A percentile compares a stretch with the other conserved stretches of the same genome.
phyloP scores from a whole-genome alignment of 2,329 filamentous ascomycete genomes.

The Myriosclerotinia duriaeana region DNA sequence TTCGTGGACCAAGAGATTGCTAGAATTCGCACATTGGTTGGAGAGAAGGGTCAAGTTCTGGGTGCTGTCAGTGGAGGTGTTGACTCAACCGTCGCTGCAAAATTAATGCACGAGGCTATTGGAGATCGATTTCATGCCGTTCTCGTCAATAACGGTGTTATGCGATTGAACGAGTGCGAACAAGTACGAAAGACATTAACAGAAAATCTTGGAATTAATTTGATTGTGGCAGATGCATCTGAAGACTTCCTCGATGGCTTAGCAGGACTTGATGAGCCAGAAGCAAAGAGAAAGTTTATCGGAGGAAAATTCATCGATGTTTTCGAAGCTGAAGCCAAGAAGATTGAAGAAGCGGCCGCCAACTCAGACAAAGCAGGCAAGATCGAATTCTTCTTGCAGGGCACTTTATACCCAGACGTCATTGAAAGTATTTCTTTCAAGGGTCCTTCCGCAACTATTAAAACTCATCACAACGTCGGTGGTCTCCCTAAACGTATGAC shows the following conservation, averaged over 20 bases:
- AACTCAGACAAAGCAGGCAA: conserved; percentile 67
- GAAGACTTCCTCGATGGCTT: conserved; percentile 76
- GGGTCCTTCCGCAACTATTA: conserved; percentile 69
- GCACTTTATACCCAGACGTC: conserved; percentile 65
- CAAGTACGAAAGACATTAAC: conserved; percentile 77
- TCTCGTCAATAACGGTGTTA: conserved; percentile 79
- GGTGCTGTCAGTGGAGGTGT: conserved; percentile 59
- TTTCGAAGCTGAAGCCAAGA: conserved; percentile 75
- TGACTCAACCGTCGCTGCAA: conserved; percentile 40
- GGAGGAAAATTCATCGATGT: conserved; percentile 76
- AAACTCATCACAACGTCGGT: conserved; percentile 70
- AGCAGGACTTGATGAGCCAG: conserved; percentile 74
- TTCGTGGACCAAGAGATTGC: conserved; percentile 80
- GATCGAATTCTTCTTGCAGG: conserved; percentile 85
- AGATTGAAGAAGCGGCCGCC: conserved; percentile 70
- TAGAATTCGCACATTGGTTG: conserved; percentile 79
- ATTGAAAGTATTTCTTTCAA: conserved; percentile 69
- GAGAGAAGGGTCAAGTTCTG: conserved; percentile 76
- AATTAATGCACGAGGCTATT: conserved; percentile 84
- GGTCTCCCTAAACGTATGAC: conserved; percentile 61
- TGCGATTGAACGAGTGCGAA: conserved; percentile 82
- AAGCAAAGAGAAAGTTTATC: conserved; percentile 90
- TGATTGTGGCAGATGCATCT: conserved; percentile 80
- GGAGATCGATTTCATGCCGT: conserved; percentile 78
- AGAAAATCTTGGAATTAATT: conserved; percentile 81